Base-by-base conservation (phyloP, 441 rosid genomes). In the Gossypium davidsonii region DNA sequence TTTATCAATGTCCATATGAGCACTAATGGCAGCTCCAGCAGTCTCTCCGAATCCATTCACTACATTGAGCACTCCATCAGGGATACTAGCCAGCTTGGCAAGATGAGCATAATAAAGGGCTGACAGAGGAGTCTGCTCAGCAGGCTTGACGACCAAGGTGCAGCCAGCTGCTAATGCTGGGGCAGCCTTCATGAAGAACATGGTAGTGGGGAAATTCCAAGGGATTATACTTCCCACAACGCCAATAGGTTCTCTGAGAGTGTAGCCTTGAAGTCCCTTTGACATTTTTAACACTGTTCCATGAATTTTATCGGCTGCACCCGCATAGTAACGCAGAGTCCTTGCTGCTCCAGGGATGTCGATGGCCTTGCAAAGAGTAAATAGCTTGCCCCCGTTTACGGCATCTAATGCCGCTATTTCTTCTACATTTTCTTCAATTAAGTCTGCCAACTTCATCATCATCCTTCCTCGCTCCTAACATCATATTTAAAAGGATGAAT, bases 131-230 rank as follows among this genome's bases (percentile, higher is more conserved):
- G 97, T 88, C 61, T 92, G 96, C 84, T 92, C 97, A 0, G 97
- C 97, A 1, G 98, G 98, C 78, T 94, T 92, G 72, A 92, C 78
- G 60, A 94, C 77, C 82, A 92, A 83, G 73, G 99, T 94, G 86
- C 99, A 94, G 2, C 99, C 99, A 1, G 93, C 90, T 2, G 99
- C 97, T 20, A 94, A 79, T 58, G 97, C 80, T 0, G 99, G 97
- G 37, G 79, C 81, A 26, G 79, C 90, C 82, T 92, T 92, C 85
- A 80, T 80, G 71, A 86, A 83, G 78, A 94, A 91, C 82, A 88
- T 77, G 71, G 48, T 37, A 57, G 84, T 80, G 0, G 99, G 99
- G 15, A 85, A 87, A 63, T 94, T 94, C 99, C 99, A 94, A 0
- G 99, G 99, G 42, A 83, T 84, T 53, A 94, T 90, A 60, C 80